These are phyloP conservation scores for Mycena venus DNA, from an alignment of 768 basidiomycete species.

Conservation along the genomic window DNA sequence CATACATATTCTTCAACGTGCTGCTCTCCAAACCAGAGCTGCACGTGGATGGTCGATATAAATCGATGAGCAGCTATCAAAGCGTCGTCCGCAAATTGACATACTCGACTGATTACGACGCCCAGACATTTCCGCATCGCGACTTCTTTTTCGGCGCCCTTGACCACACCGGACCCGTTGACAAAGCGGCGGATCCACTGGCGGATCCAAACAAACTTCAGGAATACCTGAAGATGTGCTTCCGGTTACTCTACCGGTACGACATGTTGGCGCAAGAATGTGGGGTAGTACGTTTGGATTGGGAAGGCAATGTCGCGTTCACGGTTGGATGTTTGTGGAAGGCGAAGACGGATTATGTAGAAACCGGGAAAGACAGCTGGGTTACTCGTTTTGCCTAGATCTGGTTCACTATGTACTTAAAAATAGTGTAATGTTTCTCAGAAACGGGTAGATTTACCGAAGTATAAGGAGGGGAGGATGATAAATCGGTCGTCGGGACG, in stretches of 20 bases:
- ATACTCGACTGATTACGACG: constrained; percentile 42
- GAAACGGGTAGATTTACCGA: too few species aligned
- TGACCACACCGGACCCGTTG: neutral
- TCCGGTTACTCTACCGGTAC: constrained; percentile 53
- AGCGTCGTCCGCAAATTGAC: constrained; percentile 34
- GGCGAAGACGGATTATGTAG: neutral
- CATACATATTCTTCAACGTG: constrained; percentile 54
- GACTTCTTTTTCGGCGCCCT: constrained; percentile 39
- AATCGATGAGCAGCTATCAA: constrained; percentile 35
- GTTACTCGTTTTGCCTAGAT: constrained; percentile 18
- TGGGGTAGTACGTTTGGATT: constrained; percentile 43
- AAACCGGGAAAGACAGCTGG: neutral
- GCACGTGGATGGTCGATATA: constrained; percentile 44
- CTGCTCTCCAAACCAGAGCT: constrained; percentile 45
- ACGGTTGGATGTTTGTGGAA: neutral
- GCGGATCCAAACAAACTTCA: constrained; percentile 40
- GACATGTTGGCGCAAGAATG: constrained; percentile 53
- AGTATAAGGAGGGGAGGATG: too few species aligned
- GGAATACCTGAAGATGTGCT: constrained; percentile 51
- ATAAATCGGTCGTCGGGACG: too few species aligned
- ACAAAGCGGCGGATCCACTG: constrained; percentile 21
- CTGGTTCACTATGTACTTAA: neutral
- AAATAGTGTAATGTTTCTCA: too few species aligned
- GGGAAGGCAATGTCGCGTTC: constrained; percentile 43
- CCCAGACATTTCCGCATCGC: constrained; percentile 48